Conservation (phyloP, 140 eudicot genomes). For the Oenanthe javanica region DNA sequence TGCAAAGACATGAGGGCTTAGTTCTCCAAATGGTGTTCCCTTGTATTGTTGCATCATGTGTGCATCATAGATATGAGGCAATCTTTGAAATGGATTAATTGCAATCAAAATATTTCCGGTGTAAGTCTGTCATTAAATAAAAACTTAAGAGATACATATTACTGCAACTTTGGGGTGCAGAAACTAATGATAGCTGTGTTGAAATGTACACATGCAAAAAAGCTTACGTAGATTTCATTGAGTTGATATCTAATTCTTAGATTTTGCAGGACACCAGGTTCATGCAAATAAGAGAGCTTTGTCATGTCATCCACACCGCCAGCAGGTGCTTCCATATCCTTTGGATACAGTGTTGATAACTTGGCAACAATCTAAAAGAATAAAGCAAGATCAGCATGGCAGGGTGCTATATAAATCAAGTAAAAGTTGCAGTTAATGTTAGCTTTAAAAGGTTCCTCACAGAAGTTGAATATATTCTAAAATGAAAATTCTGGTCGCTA, state of each 20-base stretch:
- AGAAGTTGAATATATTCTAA: not conserved
- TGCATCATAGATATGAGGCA: conserved; percentile 78
- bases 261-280: conserved; percentile 92
- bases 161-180: not conserved
- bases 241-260: conserved; percentile 84
- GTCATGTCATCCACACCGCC: conserved; percentile 99
- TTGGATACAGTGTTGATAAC: conserved; percentile 77
- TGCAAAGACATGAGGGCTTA: conserved; percentile 99
- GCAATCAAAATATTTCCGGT: conserved; percentile 98
- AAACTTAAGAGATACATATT: conserved; percentile 7
- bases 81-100: conserved; percentile 90
- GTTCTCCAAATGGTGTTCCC: conserved; percentile 91
- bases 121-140: conserved; percentile 63
- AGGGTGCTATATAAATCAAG: not conserved
- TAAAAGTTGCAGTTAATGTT: not conserved
- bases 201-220: not conserved
- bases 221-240: conserved; percentile 89
- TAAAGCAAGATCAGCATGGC: not conserved
- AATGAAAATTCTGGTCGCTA: not conserved
- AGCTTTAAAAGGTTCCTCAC: not conserved
- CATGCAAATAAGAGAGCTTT: conserved; percentile 87
- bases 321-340: conserved; percentile 92
- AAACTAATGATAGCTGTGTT: not conserved
- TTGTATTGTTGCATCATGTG: conserved; percentile 99
- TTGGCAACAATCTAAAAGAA: conserved; percentile 58